phyloP scores from a whole-genome alignment of 2,329 filamentous ascomycete genomes.

The Coniochaeta sp. region DNA sequence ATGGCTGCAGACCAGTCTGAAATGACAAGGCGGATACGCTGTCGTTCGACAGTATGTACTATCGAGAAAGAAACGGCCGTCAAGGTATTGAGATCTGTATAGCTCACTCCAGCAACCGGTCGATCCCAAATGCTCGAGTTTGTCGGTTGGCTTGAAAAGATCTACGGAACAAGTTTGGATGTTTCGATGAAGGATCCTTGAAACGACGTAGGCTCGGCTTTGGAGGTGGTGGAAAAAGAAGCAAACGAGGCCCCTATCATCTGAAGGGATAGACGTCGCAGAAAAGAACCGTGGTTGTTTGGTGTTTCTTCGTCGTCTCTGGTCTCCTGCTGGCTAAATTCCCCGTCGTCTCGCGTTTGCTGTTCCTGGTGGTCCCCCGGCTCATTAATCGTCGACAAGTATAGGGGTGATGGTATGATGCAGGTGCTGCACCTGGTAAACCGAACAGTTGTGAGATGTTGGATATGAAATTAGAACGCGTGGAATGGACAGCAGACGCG shows the following conservation, averaged over 20 bases:
- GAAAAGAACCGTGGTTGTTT: background rate
- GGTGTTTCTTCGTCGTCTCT: conserved; percentile 1
- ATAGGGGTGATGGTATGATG: background rate
- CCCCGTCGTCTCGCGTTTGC: background rate
- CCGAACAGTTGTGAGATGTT: background rate
- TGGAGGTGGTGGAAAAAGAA: background rate
- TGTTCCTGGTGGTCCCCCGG: background rate
- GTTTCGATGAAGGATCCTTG: background rate
- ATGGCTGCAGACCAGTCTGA: background rate
- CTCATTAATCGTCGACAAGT: background rate
- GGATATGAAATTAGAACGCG: background rate
- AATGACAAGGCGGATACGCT: background rate
- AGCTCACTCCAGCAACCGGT: background rate
- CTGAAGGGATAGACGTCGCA: background rate
- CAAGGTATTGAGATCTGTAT: background rate
- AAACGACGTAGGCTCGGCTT: background rate
- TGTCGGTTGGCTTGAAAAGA: conserved; percentile 1
- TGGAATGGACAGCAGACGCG: background rate
- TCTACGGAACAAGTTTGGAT: conserved; percentile 2
- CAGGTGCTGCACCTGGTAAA: background rate
- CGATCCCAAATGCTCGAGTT: background rate
- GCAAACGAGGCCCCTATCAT: background rate
- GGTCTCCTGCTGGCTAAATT: conserved; percentile 1
- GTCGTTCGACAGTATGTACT: background rate
- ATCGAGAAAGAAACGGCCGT: background rate